Base-by-base conservation (phyloP, 805 yeast genomes). In the Scheffersomyces coipomensis region DNA sequence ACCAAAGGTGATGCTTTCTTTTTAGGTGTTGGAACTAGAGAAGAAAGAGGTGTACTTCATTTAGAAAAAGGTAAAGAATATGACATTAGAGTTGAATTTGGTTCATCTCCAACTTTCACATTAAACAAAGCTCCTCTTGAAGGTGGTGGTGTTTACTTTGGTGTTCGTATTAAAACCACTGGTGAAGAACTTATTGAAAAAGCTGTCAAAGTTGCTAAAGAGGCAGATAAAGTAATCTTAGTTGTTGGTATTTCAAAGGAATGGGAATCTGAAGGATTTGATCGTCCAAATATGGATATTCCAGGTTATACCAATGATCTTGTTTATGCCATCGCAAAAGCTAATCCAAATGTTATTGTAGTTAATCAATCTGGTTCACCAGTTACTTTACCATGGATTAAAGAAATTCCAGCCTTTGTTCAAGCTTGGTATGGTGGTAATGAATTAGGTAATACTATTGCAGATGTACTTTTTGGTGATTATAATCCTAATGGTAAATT, bases 401-500 rank as follows among this genome's bases (percentile, higher is more conserved):
- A 40, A 19, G 34, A 37, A 8, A 34, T 37, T 75, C 78, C 7
- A 74, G 79, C 71, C 74, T 68, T 52, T 76, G 78, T 61, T 15
- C 67, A 61, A 38, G 65, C 66, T 9, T 61, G 67, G 67, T 61
- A 51, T 38, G 65, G 65, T 46, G 85, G 85, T 40, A 68, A 68
- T 44, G 85, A 79, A 49, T 55, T 63, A 34, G 84, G 84, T 40
- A 76, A 74, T 48, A 75, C 76, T n/a, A 64, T 79, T 52, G 83
- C 82, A 9, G 82, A 79, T 56, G 78, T 76, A 4, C 46, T 79
- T 35, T 79, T 68, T 48, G 85, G 84, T 23, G 82, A 78, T 46
- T 68, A 58, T 36, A 78, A 76, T 52, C 86, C 86, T 33, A 61
- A 72, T 43, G 85, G 82, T 59, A 81, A 42, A 59, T 83, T n/a